Percentiles rank a stretch among this genome's conserved stretches.
These are phyloP conservation scores for Eragrostis nindensis DNA, from an alignment of 176 grass and related monocot genomes.

Conservation along the genomic window DNA sequence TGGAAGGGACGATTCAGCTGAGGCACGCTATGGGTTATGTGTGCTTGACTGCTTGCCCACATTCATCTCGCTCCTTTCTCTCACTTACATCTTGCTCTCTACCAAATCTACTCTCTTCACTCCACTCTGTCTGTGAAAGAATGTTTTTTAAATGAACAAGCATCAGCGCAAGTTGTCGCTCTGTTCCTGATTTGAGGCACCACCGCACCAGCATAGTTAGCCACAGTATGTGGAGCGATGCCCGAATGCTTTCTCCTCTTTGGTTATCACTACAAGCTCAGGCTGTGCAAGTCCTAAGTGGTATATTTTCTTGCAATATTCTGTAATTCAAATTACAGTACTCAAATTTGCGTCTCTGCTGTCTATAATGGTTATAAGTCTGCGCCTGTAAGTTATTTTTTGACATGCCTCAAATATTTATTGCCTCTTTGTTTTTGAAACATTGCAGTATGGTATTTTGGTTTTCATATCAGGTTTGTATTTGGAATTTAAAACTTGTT, in stretches of 20 bases:
- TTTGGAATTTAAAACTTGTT: not conserved
- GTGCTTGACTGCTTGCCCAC: no score
- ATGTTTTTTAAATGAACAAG: not conserved
- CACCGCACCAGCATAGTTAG: not conserved
- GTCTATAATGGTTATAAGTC: not conserved
- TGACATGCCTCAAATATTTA: not conserved
- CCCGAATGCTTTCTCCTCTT: not conserved
- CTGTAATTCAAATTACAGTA: not conserved
- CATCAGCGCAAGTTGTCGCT: not conserved
- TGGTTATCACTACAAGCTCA: not conserved
- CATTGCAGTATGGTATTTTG: not conserved
- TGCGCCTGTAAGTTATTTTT: not conserved
- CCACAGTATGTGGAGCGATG: not conserved
- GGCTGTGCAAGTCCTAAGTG: not conserved
- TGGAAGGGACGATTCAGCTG: not conserved
- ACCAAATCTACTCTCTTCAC: not conserved
- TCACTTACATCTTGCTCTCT: not conserved
- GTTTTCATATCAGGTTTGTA: not conserved
- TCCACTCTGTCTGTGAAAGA: not conserved
- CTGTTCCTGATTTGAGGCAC: not conserved
- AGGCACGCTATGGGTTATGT: not conserved
- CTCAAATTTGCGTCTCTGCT: not conserved
- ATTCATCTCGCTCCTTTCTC: not conserved
- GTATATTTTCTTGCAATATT: not conserved
- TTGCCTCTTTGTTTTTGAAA: not conserved